Evolutionary conservation across 2,329 filamentous ascomycete genomes (phyloP).

Genomic region (Xylariales sp.): DNA sequence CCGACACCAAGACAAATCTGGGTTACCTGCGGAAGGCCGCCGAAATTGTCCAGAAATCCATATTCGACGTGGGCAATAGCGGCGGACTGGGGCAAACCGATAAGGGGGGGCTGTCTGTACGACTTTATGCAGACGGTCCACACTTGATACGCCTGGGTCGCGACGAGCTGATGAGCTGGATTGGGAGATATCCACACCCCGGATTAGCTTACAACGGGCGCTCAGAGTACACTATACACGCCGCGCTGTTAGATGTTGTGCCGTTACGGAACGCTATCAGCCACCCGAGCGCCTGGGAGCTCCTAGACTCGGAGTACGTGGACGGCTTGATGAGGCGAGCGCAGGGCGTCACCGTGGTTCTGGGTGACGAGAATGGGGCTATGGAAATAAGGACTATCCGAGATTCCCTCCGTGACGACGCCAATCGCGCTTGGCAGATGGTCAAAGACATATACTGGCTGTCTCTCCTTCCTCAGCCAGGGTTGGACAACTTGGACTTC

Average conservation of each 20-base stretch:
- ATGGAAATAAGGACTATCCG: constrained; percentile 3
- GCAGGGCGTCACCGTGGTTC: background rate
- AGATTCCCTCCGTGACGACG: background rate
- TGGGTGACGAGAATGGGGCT: constrained; percentile 4
- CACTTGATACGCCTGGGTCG: constrained; percentile 12
- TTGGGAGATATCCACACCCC: background rate
- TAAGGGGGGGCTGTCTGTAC: fast-evolving
- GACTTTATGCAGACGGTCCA: background rate
- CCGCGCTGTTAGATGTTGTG: background rate
- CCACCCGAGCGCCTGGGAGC: background rate
- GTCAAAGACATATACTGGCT: background rate
- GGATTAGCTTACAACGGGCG: background rate
- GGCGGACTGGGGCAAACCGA: background rate
- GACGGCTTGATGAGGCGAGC: background rate
- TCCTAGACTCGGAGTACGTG: background rate
- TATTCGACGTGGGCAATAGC: background rate
- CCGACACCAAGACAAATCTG: background rate
- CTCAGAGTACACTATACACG: fast-evolving
- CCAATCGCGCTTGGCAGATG: background rate
- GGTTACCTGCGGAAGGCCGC: constrained; percentile 1
- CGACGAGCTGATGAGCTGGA: constrained; percentile 8
- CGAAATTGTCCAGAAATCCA: constrained; percentile 6
- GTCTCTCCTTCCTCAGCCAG: background rate
- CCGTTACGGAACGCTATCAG: constrained; percentile 4
- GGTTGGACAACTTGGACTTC: background rate